Conservation (phyloP, 75 land plant species). For the Cupressus sempervirens region DNA sequence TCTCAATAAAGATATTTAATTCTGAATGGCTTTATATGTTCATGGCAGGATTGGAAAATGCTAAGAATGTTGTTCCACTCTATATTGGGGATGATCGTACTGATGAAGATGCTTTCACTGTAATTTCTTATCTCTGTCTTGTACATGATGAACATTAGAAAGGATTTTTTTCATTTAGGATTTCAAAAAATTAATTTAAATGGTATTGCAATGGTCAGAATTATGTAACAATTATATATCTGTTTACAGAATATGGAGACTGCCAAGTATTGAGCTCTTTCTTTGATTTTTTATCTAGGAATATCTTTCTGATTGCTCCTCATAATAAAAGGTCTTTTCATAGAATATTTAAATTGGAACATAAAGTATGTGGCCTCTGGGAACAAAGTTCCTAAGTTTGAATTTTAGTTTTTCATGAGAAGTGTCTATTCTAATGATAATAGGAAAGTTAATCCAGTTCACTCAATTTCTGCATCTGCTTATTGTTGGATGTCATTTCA, state of each 20-base stretch:
- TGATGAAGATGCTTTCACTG: conserved; percentile 54
- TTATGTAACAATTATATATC: not conserved
- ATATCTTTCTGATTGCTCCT: not conserved
- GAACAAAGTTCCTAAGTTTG: not conserved
- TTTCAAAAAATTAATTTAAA: not conserved
- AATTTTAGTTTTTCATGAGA: not conserved
- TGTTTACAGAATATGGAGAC: not conserved
- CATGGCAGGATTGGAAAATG: conserved; percentile 6
- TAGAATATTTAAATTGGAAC: not conserved
- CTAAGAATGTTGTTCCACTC: conserved; percentile 25
- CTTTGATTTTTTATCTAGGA: not conserved
- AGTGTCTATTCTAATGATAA: not conserved
- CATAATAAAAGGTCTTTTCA: not conserved
- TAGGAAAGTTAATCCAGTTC: not conserved
- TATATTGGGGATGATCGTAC: conserved; percentile 56
- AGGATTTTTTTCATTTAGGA: not conserved
- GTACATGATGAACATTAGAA: not conserved
- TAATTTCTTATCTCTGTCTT: conserved; percentile 9
- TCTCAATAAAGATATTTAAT: not conserved
- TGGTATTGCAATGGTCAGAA: not conserved
- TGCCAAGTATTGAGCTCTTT: not conserved
- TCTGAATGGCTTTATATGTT: conserved; percentile 7
- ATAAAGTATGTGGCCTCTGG: not conserved
- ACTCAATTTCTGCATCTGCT: not conserved
- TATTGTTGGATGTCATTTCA: not conserved